Base-by-base conservation (phyloP, 1,284 basidiomycete species). In the Apiotrichum veenhuisii region DNA sequence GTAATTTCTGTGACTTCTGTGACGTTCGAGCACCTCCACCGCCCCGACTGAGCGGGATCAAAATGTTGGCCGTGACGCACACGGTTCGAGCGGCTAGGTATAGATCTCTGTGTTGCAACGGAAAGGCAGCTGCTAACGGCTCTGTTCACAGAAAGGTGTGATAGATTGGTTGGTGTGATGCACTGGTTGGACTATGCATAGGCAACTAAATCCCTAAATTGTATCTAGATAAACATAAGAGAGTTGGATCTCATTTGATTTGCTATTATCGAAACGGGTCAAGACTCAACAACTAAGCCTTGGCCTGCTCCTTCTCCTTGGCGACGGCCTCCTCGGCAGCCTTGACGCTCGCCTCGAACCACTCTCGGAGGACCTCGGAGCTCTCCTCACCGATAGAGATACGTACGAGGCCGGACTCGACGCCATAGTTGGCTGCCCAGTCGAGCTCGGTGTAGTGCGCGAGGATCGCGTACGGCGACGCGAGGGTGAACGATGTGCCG, bases 401-500 rank as follows among this genome's bases (percentile, higher is more conserved):
- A 58, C 96, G 82, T 7, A 99, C 89, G 44, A 99, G 78, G 5
- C 85, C 86, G 50, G 80, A 77, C 73, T 95, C 91, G 7, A 98
- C 91, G 18, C 91, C 95, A 74, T 85, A 93, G 59, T 80, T 75
- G 30, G 83, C 85, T 7, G 93, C 95, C 96, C 96, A 99, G 34
- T 89, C 89, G 55, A 97, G 78, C 77, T 99, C 96, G 3, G 79
- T 73, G 67, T 88, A 98, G 74, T 98, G 96, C 25, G 91, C 96
- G 23, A 99, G 81, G 60, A 98, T 87, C 3, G 91, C 88, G 74
- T 93, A 98, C 23, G 95, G 95, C 66, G 86, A 91, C 26, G 90
- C 91, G 17, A 96, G 82, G 1, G 95, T 98, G 75, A 98, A 96
- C 80, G 93, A 97, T 36, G 94, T 98, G 1, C 95, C 95, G 22